These are phyloP conservation scores for Xylaria nigripes DNA, from an alignment of 495 filamentous ascomycete genomes.

Conservation along the genomic window DNA sequence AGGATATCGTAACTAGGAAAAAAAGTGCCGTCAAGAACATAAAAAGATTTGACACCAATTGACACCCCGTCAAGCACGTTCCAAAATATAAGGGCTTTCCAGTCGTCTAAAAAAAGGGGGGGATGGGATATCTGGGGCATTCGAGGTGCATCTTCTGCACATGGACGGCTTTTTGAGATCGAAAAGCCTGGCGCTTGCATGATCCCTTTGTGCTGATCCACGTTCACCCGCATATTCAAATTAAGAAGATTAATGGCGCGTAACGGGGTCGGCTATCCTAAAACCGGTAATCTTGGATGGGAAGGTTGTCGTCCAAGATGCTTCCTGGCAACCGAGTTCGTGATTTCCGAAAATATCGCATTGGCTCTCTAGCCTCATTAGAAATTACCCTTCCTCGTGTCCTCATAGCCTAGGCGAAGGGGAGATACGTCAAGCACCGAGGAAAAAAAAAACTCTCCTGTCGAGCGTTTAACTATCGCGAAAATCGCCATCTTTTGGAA, in stretches of 20 bases:
- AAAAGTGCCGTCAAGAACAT: conserved; percentile 6
- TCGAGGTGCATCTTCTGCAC: background rate
- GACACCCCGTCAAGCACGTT: conserved; percentile 3
- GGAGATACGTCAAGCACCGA: background rate
- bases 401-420: background rate
- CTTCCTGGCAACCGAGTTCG: background rate
- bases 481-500: conserved; percentile 28
- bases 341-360: background rate
- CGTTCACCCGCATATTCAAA: conserved; percentile 7
- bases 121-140: background rate
- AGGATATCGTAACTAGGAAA: conserved; percentile 11
- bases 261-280: conserved; percentile 2
- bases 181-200: background rate
- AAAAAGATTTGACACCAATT: conserved; percentile 1
- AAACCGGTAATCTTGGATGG: background rate
- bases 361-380: background rate
- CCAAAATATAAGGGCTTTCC: conserved; percentile 2
- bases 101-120: background rate
- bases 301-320: background rate
- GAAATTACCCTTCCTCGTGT: background rate
- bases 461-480: conserved; percentile 21
- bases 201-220: background rate
- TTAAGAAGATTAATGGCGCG: background rate
- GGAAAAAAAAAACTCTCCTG: background rate
- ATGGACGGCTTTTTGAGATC: background rate